Percentiles rank a stretch among this genome's conserved stretches.
phyloP scores from a whole-genome alignment of 768 basidiomycete species.

The Tulasnella sp. region DNA sequence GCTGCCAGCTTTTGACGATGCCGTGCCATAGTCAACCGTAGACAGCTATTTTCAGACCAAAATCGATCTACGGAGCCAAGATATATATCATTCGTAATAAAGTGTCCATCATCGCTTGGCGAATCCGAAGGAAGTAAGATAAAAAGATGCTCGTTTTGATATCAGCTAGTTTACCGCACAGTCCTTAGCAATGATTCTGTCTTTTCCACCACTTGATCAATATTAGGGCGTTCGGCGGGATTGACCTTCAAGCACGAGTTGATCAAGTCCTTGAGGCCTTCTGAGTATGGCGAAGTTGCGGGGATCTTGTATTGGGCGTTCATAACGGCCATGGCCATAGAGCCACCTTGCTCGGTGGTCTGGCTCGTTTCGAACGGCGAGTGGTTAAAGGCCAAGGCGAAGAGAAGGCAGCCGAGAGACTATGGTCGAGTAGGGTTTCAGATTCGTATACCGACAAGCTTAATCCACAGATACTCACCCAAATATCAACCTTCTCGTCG shows the following conservation, averaged over 20 bases:
- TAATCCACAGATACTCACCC: slow-evolving; percentile 53
- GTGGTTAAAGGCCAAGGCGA: slow-evolving; percentile 89
- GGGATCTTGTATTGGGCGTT: slow-evolving; percentile 93
- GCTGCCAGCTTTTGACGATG: neutral
- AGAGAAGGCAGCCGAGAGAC: slow-evolving; percentile 95
- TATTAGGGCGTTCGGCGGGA: slow-evolving; percentile 65
- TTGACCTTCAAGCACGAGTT: slow-evolving; percentile 81
- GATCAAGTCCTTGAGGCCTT: slow-evolving; percentile 76
- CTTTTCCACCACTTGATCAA: slow-evolving; percentile 57
- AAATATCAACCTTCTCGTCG: slow-evolving; percentile 95
- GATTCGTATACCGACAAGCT: neutral
- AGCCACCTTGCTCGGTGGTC: slow-evolving; percentile 90
- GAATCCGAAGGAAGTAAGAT: neutral
- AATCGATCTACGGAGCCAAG: neutral
- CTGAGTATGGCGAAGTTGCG: slow-evolving; percentile 69
- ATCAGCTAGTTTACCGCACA: slow-evolving; percentile 40
- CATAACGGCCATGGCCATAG: slow-evolving; percentile 95
- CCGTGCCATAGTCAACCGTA: too few relatives aligned
- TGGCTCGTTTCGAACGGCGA: slow-evolving; percentile 94
- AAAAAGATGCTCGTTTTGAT: neutral
- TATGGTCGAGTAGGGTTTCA: slow-evolving; percentile 37
- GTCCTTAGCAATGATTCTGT: slow-evolving; percentile 57
- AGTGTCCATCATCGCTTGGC: neutral
- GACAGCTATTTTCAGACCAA: neutral
- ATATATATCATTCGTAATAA: neutral